Evolutionary conservation across 805 yeast genomes (phyloP).

Genomic region (Starmerella asiatica): DNA sequence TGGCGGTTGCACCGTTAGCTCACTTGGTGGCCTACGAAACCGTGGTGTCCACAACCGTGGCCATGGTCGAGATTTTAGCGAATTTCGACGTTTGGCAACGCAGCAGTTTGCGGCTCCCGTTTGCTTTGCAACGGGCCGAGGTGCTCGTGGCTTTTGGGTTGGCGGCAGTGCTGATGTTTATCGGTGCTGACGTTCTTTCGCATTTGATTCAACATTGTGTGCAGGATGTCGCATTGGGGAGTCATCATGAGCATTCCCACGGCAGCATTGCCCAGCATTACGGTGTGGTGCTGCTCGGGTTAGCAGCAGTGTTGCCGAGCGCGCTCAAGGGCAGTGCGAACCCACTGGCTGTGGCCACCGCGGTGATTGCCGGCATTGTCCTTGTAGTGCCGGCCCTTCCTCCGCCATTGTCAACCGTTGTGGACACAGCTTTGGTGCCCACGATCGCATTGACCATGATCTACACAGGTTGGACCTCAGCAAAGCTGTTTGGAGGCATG

Average conservation of each 20-base stretch:
- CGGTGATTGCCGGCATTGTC: slow-evolving; percentile 24
- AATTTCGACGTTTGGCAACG: slow-evolving; percentile 87
- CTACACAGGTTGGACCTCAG: slow-evolving; percentile 30
- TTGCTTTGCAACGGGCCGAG: slow-evolving; percentile 85
- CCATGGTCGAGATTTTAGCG: slow-evolving; percentile 65
- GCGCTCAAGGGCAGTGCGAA: slow-evolving; percentile 6
- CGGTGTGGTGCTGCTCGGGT: slow-evolving; percentile 2
- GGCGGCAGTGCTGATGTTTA: slow-evolving; percentile 72
- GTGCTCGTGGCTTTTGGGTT: slow-evolving; percentile 79
- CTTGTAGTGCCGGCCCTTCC: slow-evolving; percentile 25
- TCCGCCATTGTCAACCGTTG: slow-evolving; percentile 15
- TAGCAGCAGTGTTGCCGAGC: slow-evolving; percentile 6
- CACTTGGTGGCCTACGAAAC: slow-evolving; percentile 83
- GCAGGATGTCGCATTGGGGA: slow-evolving; percentile 3
- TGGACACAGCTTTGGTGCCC: slow-evolving; percentile 29
- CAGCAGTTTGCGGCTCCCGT: slow-evolving; percentile 72
- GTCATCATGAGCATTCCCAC: background rate
- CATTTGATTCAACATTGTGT: slow-evolving; percentile 74
- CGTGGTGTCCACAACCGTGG: slow-evolving; percentile 54
- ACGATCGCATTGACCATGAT: slow-evolving; percentile 31
- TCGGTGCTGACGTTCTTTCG: slow-evolving; percentile 77
- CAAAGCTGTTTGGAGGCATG: slow-evolving; percentile 33
- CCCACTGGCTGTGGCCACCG: slow-evolving; percentile 19
- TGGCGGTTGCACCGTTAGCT: slow-evolving; percentile 50
- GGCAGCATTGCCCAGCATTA: slow-evolving; percentile 1